Base-by-base conservation (phyloP, 225 moss, liverwort and hornwort genomes). In the Thuidium tamariscinum region DNA sequence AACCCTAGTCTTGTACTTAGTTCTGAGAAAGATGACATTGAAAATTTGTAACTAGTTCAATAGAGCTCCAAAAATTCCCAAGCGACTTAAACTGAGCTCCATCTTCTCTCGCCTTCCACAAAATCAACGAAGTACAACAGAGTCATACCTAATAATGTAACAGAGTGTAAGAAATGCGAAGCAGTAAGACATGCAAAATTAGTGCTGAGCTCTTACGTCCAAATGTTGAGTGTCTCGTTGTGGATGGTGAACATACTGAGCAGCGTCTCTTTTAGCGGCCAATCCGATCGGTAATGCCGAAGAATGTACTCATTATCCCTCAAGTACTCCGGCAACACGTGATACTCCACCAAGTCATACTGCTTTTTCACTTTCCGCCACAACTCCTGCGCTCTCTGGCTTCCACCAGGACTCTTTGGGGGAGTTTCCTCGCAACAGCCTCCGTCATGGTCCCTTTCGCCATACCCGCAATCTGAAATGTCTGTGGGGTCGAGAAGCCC, bases 221-320 rank as follows among this genome's bases (percentile, higher is more conserved):
- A 99, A 69, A 99, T 97, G 74, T 99, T 99, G 29, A 99, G 90
- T 34, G 98, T 99, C 77, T 99, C 98, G 83, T 99, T 99, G 83
- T 99, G 98, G 75, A 99, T 93, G 49, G 95, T 89, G 83, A 99
- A 98, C 51, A 99, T 94, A 68, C 98, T 99, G 18, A 96, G 90
- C 66, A 99, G 56, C 25, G 96, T 91, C 87, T 99, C 97, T 36
- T 92, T 95, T 17, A 99, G 18, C 5, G 98, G 98, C 98, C 98
- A 99, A 92, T 99, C 98, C 11, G 96, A 96, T 66, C 97, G 85
- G 81, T 99, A 99, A 82, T 99, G 94, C 12, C 94, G 89, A 69
- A 97, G 87, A 73, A 99, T 99, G 64, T 91, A 99, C 83, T 99
- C 98, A 51, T 99, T 99, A 54, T 96, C 98, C 20, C 97, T 91